These are phyloP conservation scores for Pythium phragmitis DNA, from an alignment of 352 stramenopile genomes.

Conservation along the genomic window DNA sequence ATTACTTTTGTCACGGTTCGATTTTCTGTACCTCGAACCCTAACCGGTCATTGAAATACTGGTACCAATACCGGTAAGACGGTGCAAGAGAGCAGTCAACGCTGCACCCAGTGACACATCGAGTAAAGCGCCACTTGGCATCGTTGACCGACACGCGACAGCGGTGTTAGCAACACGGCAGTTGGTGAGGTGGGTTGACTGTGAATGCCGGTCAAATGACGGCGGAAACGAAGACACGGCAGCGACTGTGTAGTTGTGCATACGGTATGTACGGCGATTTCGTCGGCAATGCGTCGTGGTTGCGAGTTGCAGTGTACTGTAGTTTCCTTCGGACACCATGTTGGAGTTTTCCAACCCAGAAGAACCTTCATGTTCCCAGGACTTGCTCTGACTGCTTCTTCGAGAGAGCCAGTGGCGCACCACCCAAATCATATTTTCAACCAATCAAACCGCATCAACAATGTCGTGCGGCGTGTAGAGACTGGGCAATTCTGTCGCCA, in stretches of 20 bases:
- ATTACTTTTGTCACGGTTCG: constrained; percentile 7
- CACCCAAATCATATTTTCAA: constrained; percentile 22
- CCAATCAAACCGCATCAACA: constrained; percentile 13
- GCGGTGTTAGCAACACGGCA: background rate
- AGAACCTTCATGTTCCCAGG: background rate
- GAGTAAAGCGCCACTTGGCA: constrained; percentile 13
- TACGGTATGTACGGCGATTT: too few species aligned
- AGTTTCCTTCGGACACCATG: background rate
- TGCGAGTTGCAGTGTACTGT: too few species aligned
- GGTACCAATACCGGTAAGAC: constrained; percentile 15
- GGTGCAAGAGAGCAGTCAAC: background rate
- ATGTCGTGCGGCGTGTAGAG: constrained; percentile 15
- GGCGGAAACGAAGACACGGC: too few species aligned
- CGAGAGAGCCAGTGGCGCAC: constrained; percentile 19
- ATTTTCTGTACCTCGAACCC: constrained; percentile 3
- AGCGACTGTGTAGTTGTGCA: too few species aligned
- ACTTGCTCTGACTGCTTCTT: constrained; percentile 3
- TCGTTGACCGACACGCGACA: background rate
- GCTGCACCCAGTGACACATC: constrained; percentile 2
- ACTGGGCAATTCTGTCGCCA: constrained; percentile 1
- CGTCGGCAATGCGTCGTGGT: too few species aligned
- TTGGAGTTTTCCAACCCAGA: constrained; percentile 13
- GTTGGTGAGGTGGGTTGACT: background rate
- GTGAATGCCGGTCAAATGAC: background rate
- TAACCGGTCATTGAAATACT: constrained; percentile 22